A percentile compares a stretch with the other conserved stretches of the same genome.
These are phyloP conservation scores for Globisporangium paroecandrum DNA, from an alignment of 352 stramenopile species.

Conservation along the genomic window DNA sequence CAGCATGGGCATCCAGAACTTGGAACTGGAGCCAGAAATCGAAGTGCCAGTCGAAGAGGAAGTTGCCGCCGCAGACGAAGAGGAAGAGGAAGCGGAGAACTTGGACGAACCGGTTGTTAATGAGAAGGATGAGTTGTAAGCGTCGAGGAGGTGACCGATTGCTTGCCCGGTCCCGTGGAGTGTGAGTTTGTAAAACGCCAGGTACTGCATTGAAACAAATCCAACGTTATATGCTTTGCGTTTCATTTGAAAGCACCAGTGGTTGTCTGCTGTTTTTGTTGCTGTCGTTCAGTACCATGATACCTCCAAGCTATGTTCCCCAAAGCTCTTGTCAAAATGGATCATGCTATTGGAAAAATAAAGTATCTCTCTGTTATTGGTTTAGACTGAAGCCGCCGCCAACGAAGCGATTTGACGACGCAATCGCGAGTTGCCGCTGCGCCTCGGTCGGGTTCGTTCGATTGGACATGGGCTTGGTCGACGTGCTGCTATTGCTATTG, in stretches of 20 bases:
- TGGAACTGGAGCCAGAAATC: slow-evolving; percentile 95
- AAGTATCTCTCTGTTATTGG: slow-evolving; percentile 37
- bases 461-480: slow-evolving; percentile 10
- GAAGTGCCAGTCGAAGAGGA: slow-evolving; percentile 84
- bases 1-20: slow-evolving; percentile 87
- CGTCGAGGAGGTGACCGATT: background rate
- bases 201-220: slow-evolving; percentile 3
- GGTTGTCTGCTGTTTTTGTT: background rate
- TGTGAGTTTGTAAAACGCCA: slow-evolving; percentile 2
- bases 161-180: background rate
- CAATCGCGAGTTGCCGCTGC: slow-evolving; percentile 84
- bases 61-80: slow-evolving; percentile 25
- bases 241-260: background rate
- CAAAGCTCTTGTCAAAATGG: background rate
- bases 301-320: background rate
- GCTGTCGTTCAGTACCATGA: background rate
- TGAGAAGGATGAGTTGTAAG: slow-evolving; percentile 75
- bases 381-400: slow-evolving; percentile 94
- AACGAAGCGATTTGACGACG: slow-evolving; percentile 87
- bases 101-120: slow-evolving; percentile 33
- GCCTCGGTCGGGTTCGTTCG: slow-evolving; percentile 51
- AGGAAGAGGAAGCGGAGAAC: slow-evolving; percentile 37
- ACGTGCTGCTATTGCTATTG: slow-evolving; percentile 10
- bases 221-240: slow-evolving; percentile 5
- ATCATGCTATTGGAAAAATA: background rate